Evolutionary conservation across 805 yeast genomes (phyloP).

Genomic region (Candida maris): DNA sequence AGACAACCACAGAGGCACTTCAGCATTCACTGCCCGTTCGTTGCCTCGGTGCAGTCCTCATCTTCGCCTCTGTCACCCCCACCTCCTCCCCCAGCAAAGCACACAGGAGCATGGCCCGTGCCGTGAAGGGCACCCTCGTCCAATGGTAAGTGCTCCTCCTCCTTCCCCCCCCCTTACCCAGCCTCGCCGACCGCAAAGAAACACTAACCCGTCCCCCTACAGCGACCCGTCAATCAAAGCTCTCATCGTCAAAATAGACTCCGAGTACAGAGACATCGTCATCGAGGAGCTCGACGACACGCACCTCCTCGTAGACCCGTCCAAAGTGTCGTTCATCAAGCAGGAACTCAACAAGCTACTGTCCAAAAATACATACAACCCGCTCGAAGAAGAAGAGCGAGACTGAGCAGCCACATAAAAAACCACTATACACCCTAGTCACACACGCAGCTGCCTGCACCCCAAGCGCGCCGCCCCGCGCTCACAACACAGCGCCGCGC

Average conservation of each 20-base stretch:
- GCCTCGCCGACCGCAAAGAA: too few relatives aligned
- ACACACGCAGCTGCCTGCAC: too few relatives aligned
- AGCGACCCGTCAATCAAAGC: constrained; percentile 94
- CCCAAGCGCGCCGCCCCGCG: too few relatives aligned
- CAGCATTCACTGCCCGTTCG: too few relatives aligned
- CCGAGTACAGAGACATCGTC: constrained; percentile 64
- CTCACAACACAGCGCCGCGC: too few relatives aligned
- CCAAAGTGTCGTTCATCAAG: constrained; percentile 72
- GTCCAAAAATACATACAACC: constrained; percentile 81
- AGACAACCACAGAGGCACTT: too few relatives aligned
- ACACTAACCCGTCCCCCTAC: neutral
- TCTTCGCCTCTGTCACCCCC: too few relatives aligned
- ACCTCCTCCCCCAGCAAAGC: too few relatives aligned
- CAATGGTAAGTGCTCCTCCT: constrained; percentile 34
- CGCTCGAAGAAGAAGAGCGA: constrained; percentile 45
- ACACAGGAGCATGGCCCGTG: constrained; percentile 41
- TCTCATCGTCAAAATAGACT: constrained; percentile 76
- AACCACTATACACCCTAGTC: too few relatives aligned
- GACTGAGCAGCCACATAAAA: too few relatives aligned
- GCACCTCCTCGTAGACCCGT: constrained; percentile 77
- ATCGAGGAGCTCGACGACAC: constrained; percentile 87
- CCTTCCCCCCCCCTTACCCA: too few relatives aligned
- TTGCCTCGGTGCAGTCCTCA: too few relatives aligned
- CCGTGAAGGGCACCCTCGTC: constrained; percentile 51
- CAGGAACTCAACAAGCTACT: constrained; percentile 70